Evolutionary conservation across 1,139 yeast species (phyloP), one percentile per base, ranked within the genome.

Genomic region (Kazachstania sp.): DNA sequence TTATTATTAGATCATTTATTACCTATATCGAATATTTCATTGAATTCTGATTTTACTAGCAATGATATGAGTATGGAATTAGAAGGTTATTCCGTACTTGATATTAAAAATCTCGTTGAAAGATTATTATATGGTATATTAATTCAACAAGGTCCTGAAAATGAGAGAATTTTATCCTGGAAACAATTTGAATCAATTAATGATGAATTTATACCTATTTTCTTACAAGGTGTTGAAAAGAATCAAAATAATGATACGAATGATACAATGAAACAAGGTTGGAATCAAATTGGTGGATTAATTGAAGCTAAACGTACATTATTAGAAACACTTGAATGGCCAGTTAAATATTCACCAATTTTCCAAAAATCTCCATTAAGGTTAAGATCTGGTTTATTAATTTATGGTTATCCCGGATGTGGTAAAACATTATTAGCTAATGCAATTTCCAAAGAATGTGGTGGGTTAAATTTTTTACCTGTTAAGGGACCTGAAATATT

Each of bases 391-490:
- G 98, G 98, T 47, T 78, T 92, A 34, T 71, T 92, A 45, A 74
- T 92, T 16, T 92, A 90, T 65, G 98, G 98, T 0, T 92, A 86
- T 60, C 98, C 98, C 1, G 98, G 98, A 4, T 92, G 98, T 69
- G 98, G 98, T 47, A 92, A 92, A 66, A 92, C 98, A 0, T 72
- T 90, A 52, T 68, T 92, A 37, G 97, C 97, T 0, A 83, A 94
- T 52, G 97, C 97, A 0, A 87, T 92, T 44, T 95, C 97, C 0
- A 84, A 90, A 0, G 95, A 90, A 61, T 87, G 97, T 68, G 97
- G 97, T 68, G 97, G 97, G 0, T 72, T 92, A 50, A 92, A 92
- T 59, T 92, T 92, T 64, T 92, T 92, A 34, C 83, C 95, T 2
- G 84, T 92, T 46, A 92, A 92, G 64, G 98, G 98, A 16, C 98